Conservation (phyloP, 1,284 basidiomycete genomes). For the Coniferiporia sulphurascens region DNA sequence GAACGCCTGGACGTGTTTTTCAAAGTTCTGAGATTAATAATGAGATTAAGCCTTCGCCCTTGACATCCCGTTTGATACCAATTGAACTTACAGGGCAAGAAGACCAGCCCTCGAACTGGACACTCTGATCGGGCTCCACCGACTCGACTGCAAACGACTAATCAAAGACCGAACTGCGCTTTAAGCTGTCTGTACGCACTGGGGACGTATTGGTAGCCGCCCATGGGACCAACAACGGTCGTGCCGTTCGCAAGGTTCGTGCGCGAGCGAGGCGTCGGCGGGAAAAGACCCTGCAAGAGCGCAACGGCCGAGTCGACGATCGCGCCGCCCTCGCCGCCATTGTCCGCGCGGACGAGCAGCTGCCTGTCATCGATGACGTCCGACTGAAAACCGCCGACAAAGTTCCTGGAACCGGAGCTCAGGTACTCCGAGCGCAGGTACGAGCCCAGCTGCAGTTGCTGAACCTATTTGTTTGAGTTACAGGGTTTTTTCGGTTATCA, state of each 20-base stretch:
- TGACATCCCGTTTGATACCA: background rate
- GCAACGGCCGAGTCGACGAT: conserved; percentile 81
- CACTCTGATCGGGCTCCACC: conserved; percentile 76
- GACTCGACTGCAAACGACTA: conserved; percentile 54
- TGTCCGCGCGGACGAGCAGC: conserved; percentile 73
- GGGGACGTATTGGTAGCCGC: conserved; percentile 82
- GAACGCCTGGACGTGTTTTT: conserved; percentile 26
- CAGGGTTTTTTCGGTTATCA: too few relatives aligned
- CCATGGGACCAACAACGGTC: conserved; percentile 67
- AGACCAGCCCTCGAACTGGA: conserved; percentile 83
- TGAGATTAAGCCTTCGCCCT: background rate
- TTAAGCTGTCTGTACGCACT: conserved; percentile 32
- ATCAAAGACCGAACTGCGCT: background rate
- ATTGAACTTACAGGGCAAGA: conserved; percentile 59
- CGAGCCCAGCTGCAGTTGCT: conserved; percentile 69
- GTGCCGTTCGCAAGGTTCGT: conserved; percentile 73
- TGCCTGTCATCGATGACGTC: conserved; percentile 69
- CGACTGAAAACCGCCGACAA: conserved; percentile 60
- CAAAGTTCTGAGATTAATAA: conserved; percentile 26
- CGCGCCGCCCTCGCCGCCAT: conserved; percentile 77
- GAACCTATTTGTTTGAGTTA: conserved; percentile 38
- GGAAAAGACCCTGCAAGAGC: conserved; percentile 75
- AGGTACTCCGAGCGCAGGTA: conserved; percentile 70
- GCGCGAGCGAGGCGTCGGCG: conserved; percentile 65
- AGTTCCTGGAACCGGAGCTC: conserved; percentile 53